A percentile compares a stretch with the other conserved stretches of the same genome.
phyloP scores from a whole-genome alignment of 306 rosid species.

The Sicyos edulis region DNA sequence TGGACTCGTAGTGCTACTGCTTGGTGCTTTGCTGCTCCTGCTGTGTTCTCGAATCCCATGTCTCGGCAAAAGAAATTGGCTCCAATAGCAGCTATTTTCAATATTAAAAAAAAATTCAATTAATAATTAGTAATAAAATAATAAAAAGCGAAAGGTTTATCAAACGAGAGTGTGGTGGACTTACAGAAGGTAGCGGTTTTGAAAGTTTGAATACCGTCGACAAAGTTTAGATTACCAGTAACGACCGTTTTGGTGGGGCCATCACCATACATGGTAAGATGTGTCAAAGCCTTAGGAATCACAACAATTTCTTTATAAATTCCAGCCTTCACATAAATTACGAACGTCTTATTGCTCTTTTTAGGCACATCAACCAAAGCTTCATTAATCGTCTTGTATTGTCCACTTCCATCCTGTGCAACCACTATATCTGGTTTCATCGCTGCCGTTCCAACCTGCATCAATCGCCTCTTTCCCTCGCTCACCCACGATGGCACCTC shows the following conservation, averaged over 20 bases:
- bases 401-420: slow-evolving; percentile 48
- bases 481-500: slow-evolving; percentile 35
- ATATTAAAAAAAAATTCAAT: too few relatives aligned
- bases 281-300: slow-evolving; percentile 15
- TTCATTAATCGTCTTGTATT: slow-evolving; percentile 34
- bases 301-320: slow-evolving; percentile 31
- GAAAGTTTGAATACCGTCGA: slow-evolving; percentile 36
- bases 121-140: too few relatives aligned
- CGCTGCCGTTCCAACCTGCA: background rate
- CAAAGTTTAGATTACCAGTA: slow-evolving; percentile 25
- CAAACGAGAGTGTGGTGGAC: background rate
- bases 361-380: slow-evolving; percentile 34
- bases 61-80: slow-evolving; percentile 35
- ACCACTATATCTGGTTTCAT: slow-evolving; percentile 31
- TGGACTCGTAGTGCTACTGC: slow-evolving; percentile 28
- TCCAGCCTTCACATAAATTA: slow-evolving; percentile 49
- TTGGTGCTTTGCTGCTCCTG: slow-evolving; percentile 28
- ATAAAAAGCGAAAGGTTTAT: too few relatives aligned
- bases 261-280: slow-evolving; percentile 40
- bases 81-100: slow-evolving; percentile 34
- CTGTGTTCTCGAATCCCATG: slow-evolving; percentile 32
- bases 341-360: slow-evolving; percentile 28
- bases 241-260: slow-evolving; percentile 43
- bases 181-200: slow-evolving; percentile 43
- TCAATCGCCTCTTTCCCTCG: slow-evolving; percentile 26